Percentiles rank a stretch among this genome's conserved stretches.
These are phyloP conservation scores for Dictyostelium purpureum DNA, from an alignment of 78 protist genomes.

Conservation along the genomic window DNA sequence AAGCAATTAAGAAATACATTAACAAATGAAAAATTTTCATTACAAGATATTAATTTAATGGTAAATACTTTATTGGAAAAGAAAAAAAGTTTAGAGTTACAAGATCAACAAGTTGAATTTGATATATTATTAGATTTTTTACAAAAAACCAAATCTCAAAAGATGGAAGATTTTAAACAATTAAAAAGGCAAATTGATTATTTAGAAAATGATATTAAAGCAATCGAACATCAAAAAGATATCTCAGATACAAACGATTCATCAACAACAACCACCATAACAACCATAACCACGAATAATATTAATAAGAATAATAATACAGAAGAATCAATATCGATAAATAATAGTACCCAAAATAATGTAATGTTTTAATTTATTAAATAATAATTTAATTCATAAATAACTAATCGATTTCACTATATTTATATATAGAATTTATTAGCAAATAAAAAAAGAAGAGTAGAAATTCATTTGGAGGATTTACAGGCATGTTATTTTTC, in stretches of 20 bases:
- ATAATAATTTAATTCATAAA: background rate
- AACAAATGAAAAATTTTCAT: constrained; percentile 15
- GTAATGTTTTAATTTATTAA: background rate
- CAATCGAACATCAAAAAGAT: constrained; percentile 41
- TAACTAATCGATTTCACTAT: no score
- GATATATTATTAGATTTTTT: constrained; percentile 70
- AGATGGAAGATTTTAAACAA: constrained; percentile 53
- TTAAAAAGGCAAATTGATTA: constrained; percentile 51
- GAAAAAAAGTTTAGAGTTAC: constrained; percentile 45
- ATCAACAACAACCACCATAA: background rate
- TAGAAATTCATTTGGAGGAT: constrained; percentile 77
- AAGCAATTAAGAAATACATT: constrained; percentile 47
- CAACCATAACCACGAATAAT: background rate
- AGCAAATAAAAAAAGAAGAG: constrained; percentile 32
- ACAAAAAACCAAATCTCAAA: constrained; percentile 47
- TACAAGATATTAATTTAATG: constrained; percentile 53
- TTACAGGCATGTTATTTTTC: constrained; percentile 73
- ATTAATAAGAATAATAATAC: background rate
- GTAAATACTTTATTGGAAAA: constrained; percentile 64
- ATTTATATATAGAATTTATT: background rate
- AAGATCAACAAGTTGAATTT: constrained; percentile 69
- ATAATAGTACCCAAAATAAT: background rate
- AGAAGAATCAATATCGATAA: no score
- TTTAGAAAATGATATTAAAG: constrained; percentile 48
- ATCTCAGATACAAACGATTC: background rate